phyloP scores from a whole-genome alignment of 768 basidiomycete genomes.

The Suillus discolor region DNA sequence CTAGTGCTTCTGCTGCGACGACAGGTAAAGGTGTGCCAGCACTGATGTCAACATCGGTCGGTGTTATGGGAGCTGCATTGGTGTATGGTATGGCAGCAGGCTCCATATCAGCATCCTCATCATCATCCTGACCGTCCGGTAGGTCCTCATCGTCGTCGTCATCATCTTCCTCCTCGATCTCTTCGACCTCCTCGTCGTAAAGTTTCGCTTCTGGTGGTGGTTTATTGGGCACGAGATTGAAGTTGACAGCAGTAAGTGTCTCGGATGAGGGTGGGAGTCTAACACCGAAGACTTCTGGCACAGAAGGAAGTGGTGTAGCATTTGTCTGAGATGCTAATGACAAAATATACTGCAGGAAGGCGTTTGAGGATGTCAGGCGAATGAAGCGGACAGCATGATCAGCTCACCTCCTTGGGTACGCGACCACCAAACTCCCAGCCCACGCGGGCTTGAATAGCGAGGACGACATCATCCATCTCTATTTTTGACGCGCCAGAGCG shows the following conservation, averaged over 20 bases:
- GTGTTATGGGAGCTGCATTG: constrained; percentile 40
- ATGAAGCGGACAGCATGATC: background rate
- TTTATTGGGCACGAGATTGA: constrained; percentile 84
- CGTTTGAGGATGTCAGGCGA: constrained; percentile 3
- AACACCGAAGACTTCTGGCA: constrained; percentile 89
- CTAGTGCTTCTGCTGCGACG: constrained; percentile 40
- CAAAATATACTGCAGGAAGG: constrained; percentile 59
- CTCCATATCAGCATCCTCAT: constrained; percentile 68
- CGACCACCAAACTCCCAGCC: constrained; percentile 93
- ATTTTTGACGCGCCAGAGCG: constrained; percentile 62
- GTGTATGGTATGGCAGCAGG: constrained; percentile 52
- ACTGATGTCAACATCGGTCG: constrained; percentile 74
- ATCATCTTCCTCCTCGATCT: constrained; percentile 63
- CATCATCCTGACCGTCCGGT: constrained; percentile 62
- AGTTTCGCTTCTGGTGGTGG: constrained; percentile 76
- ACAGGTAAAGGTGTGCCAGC: constrained; percentile 35
- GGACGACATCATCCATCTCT: constrained; percentile 78
- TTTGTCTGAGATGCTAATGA: constrained; percentile 86
- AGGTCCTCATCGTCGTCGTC: constrained; percentile 24
- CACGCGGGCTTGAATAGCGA: constrained; percentile 86
- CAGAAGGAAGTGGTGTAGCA: constrained; percentile 74
- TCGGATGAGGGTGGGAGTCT: constrained; percentile 72
- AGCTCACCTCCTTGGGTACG: constrained; percentile 81
- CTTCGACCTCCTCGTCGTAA: constrained; percentile 82
- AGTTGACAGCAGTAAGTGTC: constrained; percentile 79